Base-by-base conservation (phyloP, 2,329 filamentous ascomycete species). In the Colletotrichum brevisporum region DNA sequence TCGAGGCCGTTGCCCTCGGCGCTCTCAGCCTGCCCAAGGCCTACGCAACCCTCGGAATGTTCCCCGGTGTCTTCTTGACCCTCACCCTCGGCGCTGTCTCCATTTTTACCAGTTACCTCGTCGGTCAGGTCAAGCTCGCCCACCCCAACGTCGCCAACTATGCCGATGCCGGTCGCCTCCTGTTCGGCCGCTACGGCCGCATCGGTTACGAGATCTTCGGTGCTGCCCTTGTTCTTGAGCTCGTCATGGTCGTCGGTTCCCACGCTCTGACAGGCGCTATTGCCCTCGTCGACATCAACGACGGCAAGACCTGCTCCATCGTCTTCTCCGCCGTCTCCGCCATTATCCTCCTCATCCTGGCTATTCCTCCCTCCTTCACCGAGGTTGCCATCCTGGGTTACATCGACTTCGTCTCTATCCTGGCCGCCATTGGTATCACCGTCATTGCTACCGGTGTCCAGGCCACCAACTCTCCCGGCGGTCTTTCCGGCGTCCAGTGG, bases 201-300 rank as follows among this genome's bases (percentile, higher is more conserved):
- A 80, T 88, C 47, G 90, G 89, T 2, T 86, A 89, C 69, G 89
- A 91, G 76, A 71, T 93, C 27, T 81, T 92, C 55, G 90, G 89
- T 27, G 78, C 83, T 69, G 89, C 86, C 70, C 90, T 91, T 72
- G 81, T 87, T 10, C 79, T 92, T 15, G 89, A 92, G 77, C 82
- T 93, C 41, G 80, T 91, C 67, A 92, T 94, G 80, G 86, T 92
- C 73, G 90, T 91, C 79, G 90, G 88, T 31, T 91, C 90, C n/a
- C 92, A 94, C 78, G 83, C 92, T 53, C 81, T 93, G 71, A 92
- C 90, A 0, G 92, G 92, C 72, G 86, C 85, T 27, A 90, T 93
- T 73, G 91, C 91, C 72, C 86, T 93, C 78, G 89, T 90, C 73
- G 88, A 85, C 53, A 82, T 93, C 58, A 90, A 89, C 4, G 78